Base-by-base conservation (phyloP, 768 basidiomycete species). In the Rhodotorula graminis region DNA sequence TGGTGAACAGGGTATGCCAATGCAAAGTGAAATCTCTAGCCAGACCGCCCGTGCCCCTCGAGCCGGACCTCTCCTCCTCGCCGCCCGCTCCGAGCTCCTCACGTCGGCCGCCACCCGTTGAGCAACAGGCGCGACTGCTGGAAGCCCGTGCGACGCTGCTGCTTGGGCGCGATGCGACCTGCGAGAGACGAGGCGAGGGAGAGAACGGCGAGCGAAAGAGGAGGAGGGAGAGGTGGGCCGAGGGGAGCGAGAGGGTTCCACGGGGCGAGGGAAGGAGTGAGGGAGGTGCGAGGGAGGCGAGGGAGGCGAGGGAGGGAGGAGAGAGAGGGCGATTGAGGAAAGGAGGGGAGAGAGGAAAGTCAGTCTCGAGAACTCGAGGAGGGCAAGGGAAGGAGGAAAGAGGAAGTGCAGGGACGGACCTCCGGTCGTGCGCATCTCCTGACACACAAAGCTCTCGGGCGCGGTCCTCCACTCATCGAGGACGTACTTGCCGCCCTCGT, bases 361-460 rank as follows among this genome's bases (percentile, higher is more conserved):
- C 49, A 60, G 61, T n/a, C 21, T 15, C 31, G 25, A 3, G 42
- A 14, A 33, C 21, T n/a, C 49, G 37, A 23, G 15, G 27, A 42
- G 15, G 44, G 1, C 29, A 40, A 44, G 27, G 16, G 29, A 46
- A 27, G 6, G 19, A 40, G 60, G n/a, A n/a, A 46, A 29, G 42
- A 44, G 42, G 46, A 18, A 46, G n/a, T 7, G 60, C 47, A 50
- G n/a, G 18, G 42, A 69, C 66, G 42, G 44, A 53, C 82, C 82
- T 56, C 82, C 82, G 3, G 83, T 83, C 61, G 82, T 82, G 70
- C 82, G 76, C 83, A 83, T 83, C 81, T 99, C 96, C 82, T 98
- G 96, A 79, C 96, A 99, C 12, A 97, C 94, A 81, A 96, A 99
- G 74, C 90, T 92, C 80, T 97, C 94, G 0, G 96, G 96, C 11